Evolutionary conservation across 768 basidiomycete species (phyloP), one percentile per base, ranked within the genome.

Genomic region (Hericium rajendrae): DNA sequence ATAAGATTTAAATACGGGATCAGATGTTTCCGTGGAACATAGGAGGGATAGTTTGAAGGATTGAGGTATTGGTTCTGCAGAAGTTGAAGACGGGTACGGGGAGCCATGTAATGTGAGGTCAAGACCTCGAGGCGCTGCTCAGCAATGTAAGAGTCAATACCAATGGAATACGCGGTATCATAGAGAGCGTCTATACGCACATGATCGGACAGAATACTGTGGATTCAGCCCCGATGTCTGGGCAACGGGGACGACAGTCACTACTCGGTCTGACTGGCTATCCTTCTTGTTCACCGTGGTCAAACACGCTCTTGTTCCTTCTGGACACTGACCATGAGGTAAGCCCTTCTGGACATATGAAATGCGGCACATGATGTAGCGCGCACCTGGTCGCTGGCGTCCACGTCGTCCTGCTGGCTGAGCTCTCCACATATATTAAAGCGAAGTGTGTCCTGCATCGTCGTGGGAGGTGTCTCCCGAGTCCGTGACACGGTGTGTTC

Each of bases 171-270:
- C 60, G 58, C 26, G 3, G 26, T 26, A 26, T 26, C 26, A 26
- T 3, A 26, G 26, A 26, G 26, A 26, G 3, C 26, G 3, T 26
- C 26, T 26, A 26, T 26, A 77, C 83, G 65, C 64, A 78, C 75
- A 71, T 60, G 70, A 62, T 37, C 73, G 58, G 9, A 55, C 24
- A 24, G 62, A 57, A 22, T 62, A 70, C 52, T 71, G 62, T 10
- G 71, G 62, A 10, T 66, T 54, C 26, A 71, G 66, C 39, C 55
- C 58, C 11, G 67, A 63, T 0, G 68, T 68, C 59, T 76, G 73
- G 9, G 83, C 87, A 32, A 93, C 64, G n/a, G 89, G 84, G 55
- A 94, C 81, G n/a, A 91, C 88, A 32, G 82, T 74, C 26, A 83
- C 73, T 64, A 94, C 70, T 53, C 88, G 78, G 61, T 88, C 85